Base-by-base conservation (phyloP, 305 asterid genomes). In the Rubia peregrina region DNA sequence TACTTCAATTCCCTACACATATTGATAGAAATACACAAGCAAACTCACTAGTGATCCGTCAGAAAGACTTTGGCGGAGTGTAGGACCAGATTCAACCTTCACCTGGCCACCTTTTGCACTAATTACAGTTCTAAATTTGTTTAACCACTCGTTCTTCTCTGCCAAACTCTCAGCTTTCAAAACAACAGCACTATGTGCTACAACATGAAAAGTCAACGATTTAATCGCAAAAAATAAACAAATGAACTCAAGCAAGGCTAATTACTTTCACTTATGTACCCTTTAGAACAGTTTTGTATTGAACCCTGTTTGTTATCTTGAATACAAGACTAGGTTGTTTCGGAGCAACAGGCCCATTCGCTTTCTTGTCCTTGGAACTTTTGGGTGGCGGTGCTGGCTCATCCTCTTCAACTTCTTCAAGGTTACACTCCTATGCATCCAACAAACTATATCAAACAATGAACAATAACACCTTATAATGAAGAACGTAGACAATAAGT, bases 91-190 rank as follows among this genome's bases (percentile, higher is more conserved):
- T 74, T 89, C 98, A 74, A 82, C 84, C 87, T 87, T 94, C 83
- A 94, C 94, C 78, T 86, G 95, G 78, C 99, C 99, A 61, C 99
- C 99, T 82, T 85, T 94, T 67, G 96, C 76, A 77, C 97, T 89
- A 79, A 91, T 91, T 68, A 94, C 90, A 77, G 51, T 83, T 78
- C 89, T 82, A 76, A 94, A 79, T 78, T 84, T 91, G 71, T 71
- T 87, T 73, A 94, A 51, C 99, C 98, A 91, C 77, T 91, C 97
- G 49, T 82, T 70, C 84, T 91, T 94, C 75, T 94, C 99, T 48
- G 85, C 83, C 74, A 71, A 30, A 80, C 90, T 91, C 86, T 94
- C 98, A 62, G 97, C 99, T 84, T 94, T 94, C 80, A 94, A 83
- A 65, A 90, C 82, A 78, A 91, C 97, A 67, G 89, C 96, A 77